Evolutionary conservation across 1,284 basidiomycete species (phyloP).

Genomic region (Cystobasidiaceae sp.): DNA sequence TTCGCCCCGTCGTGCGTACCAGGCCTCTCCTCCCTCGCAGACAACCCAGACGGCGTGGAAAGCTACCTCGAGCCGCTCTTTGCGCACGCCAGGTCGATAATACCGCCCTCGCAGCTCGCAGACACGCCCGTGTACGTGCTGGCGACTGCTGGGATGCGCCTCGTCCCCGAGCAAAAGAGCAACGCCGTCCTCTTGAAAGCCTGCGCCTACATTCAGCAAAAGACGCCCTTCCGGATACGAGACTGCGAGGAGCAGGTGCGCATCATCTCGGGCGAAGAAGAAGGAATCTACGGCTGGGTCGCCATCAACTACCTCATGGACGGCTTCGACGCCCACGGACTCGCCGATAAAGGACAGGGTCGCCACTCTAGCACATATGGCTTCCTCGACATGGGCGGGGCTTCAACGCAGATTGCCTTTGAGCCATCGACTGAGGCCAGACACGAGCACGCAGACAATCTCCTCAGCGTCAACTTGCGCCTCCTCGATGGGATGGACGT

Average conservation of each 20-base stretch:
- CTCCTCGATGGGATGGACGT: conserved; percentile 81
- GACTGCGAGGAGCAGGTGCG: conserved; percentile 79
- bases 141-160: conserved; percentile 95
- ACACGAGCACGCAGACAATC: conserved; percentile 54
- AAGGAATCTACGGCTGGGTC: conserved; percentile 97
- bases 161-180: conserved; percentile 66
- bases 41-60: conserved; percentile 63
- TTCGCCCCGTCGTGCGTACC: too few species aligned
- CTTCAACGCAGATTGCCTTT: conserved; percentile 97
- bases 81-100: conserved; percentile 70
- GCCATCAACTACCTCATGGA: conserved; percentile 99
- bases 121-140: conserved; percentile 88
- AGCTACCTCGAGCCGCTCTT: conserved; percentile 76
- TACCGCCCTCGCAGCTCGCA: conserved; percentile 75
- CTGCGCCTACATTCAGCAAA: conserved; percentile 66
- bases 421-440: conserved; percentile 63
- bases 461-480: conserved; percentile 75
- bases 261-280: conserved; percentile 96
- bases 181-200: conserved; percentile 66
- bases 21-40: conserved; percentile 83
- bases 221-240: conserved; percentile 72
- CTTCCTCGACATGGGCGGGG: conserved; percentile 98
- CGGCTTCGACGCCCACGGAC: conserved; percentile 66
- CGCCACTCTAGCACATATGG: conserved; percentile 73
- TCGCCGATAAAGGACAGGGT: conserved; percentile 32